A percentile compares a stretch with the other conserved stretches of the same genome.
These are phyloP conservation scores for Alternaria hordeiaustralica DNA, from an alignment of 2,329 filamentous ascomycete genomes.

Conservation along the genomic window DNA sequence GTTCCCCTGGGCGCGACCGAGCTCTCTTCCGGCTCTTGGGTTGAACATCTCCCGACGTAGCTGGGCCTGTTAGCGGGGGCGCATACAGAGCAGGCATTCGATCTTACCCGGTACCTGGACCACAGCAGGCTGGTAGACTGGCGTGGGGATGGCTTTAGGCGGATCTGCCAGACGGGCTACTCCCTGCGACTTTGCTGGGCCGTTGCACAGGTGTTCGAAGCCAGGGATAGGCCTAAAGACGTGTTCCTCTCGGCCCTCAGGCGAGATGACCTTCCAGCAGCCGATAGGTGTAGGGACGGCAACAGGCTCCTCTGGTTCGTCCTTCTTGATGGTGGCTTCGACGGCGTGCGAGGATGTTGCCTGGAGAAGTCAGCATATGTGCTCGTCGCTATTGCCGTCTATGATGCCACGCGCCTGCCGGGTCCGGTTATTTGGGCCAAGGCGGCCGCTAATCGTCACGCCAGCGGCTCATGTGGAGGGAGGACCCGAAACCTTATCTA, in stretches of 20 bases:
- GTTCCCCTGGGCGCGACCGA: slow-evolving; percentile 13
- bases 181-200: background rate
- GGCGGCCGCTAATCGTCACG: background rate
- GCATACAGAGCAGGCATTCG: background rate
- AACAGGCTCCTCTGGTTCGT: slow-evolving; percentile 1
- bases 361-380: slow-evolving; percentile 5
- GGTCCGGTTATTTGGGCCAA: slow-evolving; percentile 5
- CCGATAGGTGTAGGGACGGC: slow-evolving; percentile 28
- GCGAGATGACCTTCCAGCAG: slow-evolving; percentile 25
- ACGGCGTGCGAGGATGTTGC: background rate
- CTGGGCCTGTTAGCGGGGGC: slow-evolving; percentile 13
- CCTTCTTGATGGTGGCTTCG: background rate
- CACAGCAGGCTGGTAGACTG: background rate
- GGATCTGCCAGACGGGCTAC: background rate
- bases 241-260: slow-evolving; percentile 28
- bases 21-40: slow-evolving; percentile 22
- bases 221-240: slow-evolving; percentile 31
- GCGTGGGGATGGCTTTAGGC: background rate
- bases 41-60: background rate
- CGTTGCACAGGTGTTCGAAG: slow-evolving; percentile 33
- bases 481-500: slow-evolving; percentile 18
- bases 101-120: slow-evolving; percentile 15
- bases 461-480: background rate
- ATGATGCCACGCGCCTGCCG: background rate
- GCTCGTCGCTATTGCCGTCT: background rate